Conservation (phyloP, 345 rosid genomes). For the Laguncularia racemosa region DNA sequence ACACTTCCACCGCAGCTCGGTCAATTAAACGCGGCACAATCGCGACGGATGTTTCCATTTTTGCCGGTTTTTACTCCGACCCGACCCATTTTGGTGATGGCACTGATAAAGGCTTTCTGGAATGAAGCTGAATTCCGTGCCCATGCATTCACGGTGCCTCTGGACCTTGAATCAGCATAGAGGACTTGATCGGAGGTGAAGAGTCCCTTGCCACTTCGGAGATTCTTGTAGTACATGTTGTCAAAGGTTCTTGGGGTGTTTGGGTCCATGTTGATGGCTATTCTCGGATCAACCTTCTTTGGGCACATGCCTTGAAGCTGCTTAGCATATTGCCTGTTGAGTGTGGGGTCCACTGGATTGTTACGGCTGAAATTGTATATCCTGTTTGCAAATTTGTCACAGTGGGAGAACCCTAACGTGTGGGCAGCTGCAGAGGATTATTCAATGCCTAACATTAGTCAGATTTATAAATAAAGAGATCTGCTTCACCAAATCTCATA, state of each 20-base stretch:
- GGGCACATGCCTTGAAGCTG: conserved; percentile 66
- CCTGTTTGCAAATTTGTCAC: conserved; percentile 42
- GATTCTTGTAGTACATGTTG: conserved; percentile 62
- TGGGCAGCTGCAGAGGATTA: conserved; percentile 52
- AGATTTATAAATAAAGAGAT: neutral
- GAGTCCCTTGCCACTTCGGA: conserved; percentile 55
- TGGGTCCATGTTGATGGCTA: conserved; percentile 82
- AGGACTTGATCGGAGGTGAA: conserved; percentile 82
- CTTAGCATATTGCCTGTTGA: conserved; percentile 43
- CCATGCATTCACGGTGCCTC: conserved; percentile 54
- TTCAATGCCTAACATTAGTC: neutral
- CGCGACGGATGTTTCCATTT: conserved; percentile 54
- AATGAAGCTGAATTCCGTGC: conserved; percentile 36
- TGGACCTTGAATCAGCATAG: conserved; percentile 50
- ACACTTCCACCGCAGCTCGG: no score
- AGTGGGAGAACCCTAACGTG: conserved; percentile 77
- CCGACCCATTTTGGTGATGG: conserved; percentile 73
- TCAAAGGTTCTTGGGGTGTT: conserved; percentile 53
- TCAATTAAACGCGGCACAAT: conserved; percentile 46
- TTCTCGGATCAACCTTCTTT: conserved; percentile 47
- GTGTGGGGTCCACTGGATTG: conserved; percentile 51
- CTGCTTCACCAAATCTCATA: neutral
- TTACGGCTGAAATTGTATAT: conserved; percentile 49
- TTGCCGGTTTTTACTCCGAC: conserved; percentile 55
- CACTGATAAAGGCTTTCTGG: conserved; percentile 39